These are phyloP conservation scores for Cucurbita ficifolia DNA, from an alignment of 306 rosid species.

Conservation along the genomic window DNA sequence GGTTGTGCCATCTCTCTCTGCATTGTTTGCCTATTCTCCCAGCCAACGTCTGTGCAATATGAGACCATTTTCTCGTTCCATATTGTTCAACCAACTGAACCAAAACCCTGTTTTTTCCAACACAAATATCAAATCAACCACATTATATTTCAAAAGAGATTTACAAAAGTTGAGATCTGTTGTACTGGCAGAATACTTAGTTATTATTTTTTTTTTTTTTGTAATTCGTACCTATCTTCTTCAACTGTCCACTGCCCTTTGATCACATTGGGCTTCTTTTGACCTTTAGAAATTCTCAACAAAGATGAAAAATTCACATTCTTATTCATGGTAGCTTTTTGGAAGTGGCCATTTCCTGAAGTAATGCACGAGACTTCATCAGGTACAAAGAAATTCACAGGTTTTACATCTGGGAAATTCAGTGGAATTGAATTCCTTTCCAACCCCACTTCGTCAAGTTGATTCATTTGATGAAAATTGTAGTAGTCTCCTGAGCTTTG, in stretches of 20 bases:
- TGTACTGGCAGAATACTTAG: too few relatives aligned
- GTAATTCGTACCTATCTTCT: constrained; percentile 60
- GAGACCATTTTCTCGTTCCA: constrained; percentile 96
- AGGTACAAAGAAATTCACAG: constrained; percentile 37
- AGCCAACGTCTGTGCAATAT: constrained; percentile 70
- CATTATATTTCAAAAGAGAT: neutral
- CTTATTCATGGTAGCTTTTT: constrained; percentile 21
- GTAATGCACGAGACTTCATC: constrained; percentile 59
- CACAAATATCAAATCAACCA: neutral
- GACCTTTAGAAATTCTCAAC: constrained; percentile 30
- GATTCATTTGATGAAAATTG: constrained; percentile 24
- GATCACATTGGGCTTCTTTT: constrained; percentile 41
- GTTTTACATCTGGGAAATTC: constrained; percentile 23
- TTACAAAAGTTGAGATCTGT: neutral
- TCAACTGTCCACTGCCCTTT: constrained; percentile 90
- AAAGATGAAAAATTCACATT: constrained; percentile 17
- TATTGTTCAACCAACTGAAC: constrained; percentile 57
- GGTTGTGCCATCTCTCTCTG: constrained; percentile 97
- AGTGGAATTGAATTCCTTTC: constrained; percentile 12
- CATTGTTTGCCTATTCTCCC: constrained; percentile 96
- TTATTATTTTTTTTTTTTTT: too few relatives aligned
- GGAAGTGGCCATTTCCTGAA: constrained; percentile 27
- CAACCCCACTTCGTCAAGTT: constrained; percentile 20
- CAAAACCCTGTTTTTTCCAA: constrained; percentile 36
- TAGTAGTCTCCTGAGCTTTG: constrained; percentile 27